A percentile compares a stretch with the other conserved stretches of the same genome.
Evolutionary conservation across 352 stramenopile species (phyloP).

Genomic region (Halophytophthora batemanensis): DNA sequence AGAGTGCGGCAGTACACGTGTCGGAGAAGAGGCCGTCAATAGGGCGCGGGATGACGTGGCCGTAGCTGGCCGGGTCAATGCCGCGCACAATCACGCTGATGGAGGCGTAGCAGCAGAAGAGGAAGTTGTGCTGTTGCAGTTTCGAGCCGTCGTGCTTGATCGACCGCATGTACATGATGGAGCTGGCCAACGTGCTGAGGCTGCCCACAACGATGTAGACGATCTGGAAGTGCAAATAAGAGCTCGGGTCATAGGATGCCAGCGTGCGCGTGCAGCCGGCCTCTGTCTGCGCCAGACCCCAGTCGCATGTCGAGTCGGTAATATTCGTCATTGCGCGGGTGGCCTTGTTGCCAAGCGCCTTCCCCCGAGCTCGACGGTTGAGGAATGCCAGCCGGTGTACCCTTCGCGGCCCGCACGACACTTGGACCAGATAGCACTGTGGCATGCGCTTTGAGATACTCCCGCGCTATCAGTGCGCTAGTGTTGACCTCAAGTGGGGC

Average conservation of each 20-base stretch:
- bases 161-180: conserved; percentile 27
- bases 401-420: too few relatives aligned
- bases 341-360: too few relatives aligned
- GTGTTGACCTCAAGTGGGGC: too few relatives aligned
- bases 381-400: too few relatives aligned
- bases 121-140: conserved; percentile 35
- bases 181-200: conserved; percentile 20
- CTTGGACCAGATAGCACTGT: too few relatives aligned
- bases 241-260: conserved; percentile 22
- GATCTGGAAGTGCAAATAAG: conserved; percentile 29
- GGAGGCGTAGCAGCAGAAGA: conserved; percentile 35
- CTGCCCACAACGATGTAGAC: conserved; percentile 27
- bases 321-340: conserved; percentile 20
- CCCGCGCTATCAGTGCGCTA: too few relatives aligned
- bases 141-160: conserved; percentile 26
- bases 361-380: too few relatives aligned
- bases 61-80: conserved; percentile 34
- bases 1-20: conserved; percentile 37
- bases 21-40: conserved; percentile 35
- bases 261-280: conserved; percentile 26
- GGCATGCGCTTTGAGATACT: too few relatives aligned
- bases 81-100: conserved; percentile 32
- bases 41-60: conserved; percentile 33
- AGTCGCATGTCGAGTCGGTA: conserved; percentile 27
- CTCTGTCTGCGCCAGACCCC: conserved; percentile 24